Conservation (phyloP, 768 basidiomycete genomes). For the Termitomyces sp. region DNA sequence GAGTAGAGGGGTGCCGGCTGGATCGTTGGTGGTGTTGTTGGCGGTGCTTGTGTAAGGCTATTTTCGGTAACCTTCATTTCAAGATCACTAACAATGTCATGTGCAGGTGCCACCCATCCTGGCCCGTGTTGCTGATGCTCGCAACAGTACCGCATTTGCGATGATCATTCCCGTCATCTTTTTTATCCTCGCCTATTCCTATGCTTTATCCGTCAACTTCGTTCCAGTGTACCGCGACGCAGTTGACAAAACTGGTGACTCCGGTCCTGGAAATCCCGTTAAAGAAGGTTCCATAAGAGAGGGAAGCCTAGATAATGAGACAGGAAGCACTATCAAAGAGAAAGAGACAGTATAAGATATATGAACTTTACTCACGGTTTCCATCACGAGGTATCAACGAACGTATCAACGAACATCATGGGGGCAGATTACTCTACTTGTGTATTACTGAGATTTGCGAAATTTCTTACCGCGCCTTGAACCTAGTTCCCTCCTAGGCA, state of each 20-base stretch:
- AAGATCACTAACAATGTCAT: neutral
- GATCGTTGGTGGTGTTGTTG: slow-evolving; percentile 29
- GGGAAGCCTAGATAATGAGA: slow-evolving; percentile 10
- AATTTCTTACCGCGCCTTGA: too few species aligned
- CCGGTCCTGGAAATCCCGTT: neutral
- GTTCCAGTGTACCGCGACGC: slow-evolving; percentile 23
- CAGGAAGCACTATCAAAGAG: slow-evolving; percentile 1
- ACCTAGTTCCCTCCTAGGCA: neutral
- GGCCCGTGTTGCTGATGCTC: slow-evolving; percentile 25
- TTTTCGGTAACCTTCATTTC: neutral
- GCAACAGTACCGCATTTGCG: slow-evolving; percentile 28
- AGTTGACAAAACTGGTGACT: slow-evolving; percentile 21
- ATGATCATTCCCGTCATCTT: slow-evolving; percentile 30
- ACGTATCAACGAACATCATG: neutral
- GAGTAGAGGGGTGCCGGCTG: slow-evolving; percentile 24
- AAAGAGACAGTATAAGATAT: slow-evolving; percentile 2
- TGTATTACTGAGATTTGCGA: neutral
- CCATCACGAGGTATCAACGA: neutral
- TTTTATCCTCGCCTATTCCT: slow-evolving; percentile 23
- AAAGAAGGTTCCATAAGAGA: neutral
- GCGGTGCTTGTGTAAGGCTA: slow-evolving; percentile 25
- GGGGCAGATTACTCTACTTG: neutral
- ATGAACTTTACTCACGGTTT: neutral
- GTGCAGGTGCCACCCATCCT: slow-evolving; percentile 25
- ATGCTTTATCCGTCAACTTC: slow-evolving; percentile 28